Evolutionary conservation across 108 stramenopile species (phyloP), one percentile per base, ranked within the genome.

Genomic region (Cyclotella baltica): DNA sequence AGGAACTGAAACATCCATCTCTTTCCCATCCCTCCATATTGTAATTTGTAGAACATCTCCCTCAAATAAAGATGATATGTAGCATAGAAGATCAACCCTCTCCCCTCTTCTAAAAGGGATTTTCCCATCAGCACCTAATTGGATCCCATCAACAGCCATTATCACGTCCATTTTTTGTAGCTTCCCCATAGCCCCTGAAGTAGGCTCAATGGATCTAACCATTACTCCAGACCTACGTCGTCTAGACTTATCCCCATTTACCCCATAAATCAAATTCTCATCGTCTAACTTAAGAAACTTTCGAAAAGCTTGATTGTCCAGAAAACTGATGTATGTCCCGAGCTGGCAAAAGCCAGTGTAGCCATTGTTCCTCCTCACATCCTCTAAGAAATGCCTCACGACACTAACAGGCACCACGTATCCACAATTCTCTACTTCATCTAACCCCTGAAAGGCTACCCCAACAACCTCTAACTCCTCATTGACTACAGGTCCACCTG

Each of bases 371-470:
- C 78, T 70, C 51, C 73, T 31, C 25, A 84, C 75, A 48, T 83
- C 78, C 30, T 85, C 85, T 11, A 91, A 51, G 75, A 91, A 88
- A 23, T 85, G 79, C 19, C 67, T 50, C 2, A 88, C 88, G 11
- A 89, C 86, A 25, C 75, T 77, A 0, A 77, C 77, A 18, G 90
- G 90, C 29, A 91, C 78, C 1, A 91, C 81, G 69, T 91, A 89
- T 0, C 90, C 90, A 46, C 87, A 86, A 62, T 89, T 89, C 51
- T 91, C 88, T 28, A 87, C 76, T 27, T 81, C 80, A 55, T 89
- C 79, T 11, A 86, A 46, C 1, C 71, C 73, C 51, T 86, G 83
- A 76, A 91, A 89, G 10, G 90, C 90, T 22, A 91, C 88, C 9
- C 90, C 90, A n/a, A 87, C 72, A 19, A 89, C 87, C 35, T 73